A percentile compares a stretch with the other conserved stretches of the same genome.
phyloP scores from a whole-genome alignment of 2,329 filamentous ascomycete species.

The Ophiostoma novo-ulmi region DNA sequence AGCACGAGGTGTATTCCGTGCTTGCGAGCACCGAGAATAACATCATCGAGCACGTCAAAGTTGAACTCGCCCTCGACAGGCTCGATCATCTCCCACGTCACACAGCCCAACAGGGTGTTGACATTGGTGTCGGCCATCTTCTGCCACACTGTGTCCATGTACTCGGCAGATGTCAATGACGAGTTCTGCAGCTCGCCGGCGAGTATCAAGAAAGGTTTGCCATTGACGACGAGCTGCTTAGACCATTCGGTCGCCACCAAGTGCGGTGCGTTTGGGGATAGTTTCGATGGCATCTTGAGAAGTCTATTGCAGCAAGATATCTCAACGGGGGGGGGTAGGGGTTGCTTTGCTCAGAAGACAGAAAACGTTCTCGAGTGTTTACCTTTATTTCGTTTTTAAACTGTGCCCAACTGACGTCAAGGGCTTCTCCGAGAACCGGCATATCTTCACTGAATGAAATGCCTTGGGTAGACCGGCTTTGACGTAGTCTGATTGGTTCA shows the following conservation, averaged over 20 bases:
- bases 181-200: conserved; percentile 34
- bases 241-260: conserved; percentile 7
- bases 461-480: not conserved
- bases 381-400: not conserved
- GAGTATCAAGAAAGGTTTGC: conserved; percentile 33
- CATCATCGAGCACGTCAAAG: conserved; percentile 31
- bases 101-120: conserved; percentile 33
- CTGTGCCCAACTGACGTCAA: not conserved
- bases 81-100: conserved; percentile 35
- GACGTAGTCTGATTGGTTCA: not conserved
- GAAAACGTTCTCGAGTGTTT: not conserved
- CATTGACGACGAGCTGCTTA: conserved; percentile 34
- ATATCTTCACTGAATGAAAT: not conserved
- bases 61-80: conserved; percentile 32
- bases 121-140: conserved; percentile 29
- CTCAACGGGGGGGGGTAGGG: no score
- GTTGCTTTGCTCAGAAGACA: not conserved
- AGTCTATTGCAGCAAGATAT: not conserved
- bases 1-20: conserved; percentile 30
- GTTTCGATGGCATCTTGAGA: not conserved
- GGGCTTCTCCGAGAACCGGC: not conserved
- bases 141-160: conserved; percentile 31
- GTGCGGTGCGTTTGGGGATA: conserved; percentile 5
- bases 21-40: conserved; percentile 28
- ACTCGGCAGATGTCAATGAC: conserved; percentile 30